phyloP scores from a whole-genome alignment of 768 basidiomycete genomes.

The Russula foetens region DNA sequence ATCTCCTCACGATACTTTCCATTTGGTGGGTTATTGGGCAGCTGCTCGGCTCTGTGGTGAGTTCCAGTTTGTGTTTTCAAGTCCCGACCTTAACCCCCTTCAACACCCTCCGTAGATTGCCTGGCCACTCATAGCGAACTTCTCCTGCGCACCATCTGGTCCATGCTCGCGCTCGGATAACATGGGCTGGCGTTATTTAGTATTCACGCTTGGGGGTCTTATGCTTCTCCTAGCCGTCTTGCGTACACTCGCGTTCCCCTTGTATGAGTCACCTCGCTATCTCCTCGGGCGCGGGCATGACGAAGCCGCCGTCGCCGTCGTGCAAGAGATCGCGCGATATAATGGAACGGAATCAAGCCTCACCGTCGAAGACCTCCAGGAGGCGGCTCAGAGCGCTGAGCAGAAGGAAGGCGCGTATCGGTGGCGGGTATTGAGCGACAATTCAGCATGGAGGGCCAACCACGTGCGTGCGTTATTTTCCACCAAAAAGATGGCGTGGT shows the following conservation, averaged over 20 bases:
- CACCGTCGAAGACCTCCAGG: conserved; percentile 37
- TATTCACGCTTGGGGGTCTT: conserved; percentile 45
- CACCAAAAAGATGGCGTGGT: conserved; percentile 54
- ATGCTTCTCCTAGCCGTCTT: conserved; percentile 45
- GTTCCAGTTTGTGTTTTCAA: conserved; percentile 4
- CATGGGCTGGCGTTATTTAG: conserved; percentile 59
- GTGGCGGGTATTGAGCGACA: conserved; percentile 31
- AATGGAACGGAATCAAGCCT: conserved; percentile 39
- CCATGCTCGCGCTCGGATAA: conserved; percentile 38
- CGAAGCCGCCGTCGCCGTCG: conserved; percentile 39
- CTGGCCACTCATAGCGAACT: conserved; percentile 51
- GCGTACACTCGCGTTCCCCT: conserved; percentile 44
- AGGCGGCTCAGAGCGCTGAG: conserved; percentile 24
- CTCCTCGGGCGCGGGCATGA: conserved; percentile 48
- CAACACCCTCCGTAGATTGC: conserved; percentile 33
- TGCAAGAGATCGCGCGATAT: conserved; percentile 42
- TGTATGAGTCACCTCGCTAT: conserved; percentile 52
- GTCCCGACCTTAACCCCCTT: background rate
- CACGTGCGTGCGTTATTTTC: conserved; percentile 59
- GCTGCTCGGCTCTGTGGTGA: conserved; percentile 39
- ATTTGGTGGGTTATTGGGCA: conserved; percentile 56
- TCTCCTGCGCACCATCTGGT: conserved; percentile 36
- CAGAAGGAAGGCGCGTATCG: conserved; percentile 9
- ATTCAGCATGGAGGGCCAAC: conserved; percentile 30
- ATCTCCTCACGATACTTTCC: conserved; percentile 47